Conservation (phyloP, 1,139 yeast genomes). For the Hansenula sp. region DNA sequence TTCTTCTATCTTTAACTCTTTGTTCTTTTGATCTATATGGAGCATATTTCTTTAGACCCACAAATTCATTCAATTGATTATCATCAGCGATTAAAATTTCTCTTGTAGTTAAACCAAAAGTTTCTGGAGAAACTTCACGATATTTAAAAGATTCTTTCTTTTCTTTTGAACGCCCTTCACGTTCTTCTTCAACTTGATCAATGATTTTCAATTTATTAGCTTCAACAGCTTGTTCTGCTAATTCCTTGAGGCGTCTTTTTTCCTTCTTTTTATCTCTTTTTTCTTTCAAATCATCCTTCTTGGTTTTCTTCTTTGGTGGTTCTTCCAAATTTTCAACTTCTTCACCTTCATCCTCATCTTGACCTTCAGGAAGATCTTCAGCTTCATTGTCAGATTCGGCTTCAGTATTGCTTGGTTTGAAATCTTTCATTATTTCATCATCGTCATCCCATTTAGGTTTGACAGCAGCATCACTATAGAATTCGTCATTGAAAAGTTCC, state of each 20-base stretch:
- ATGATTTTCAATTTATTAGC: slow-evolving; percentile 43
- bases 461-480: slow-evolving; percentile 51
- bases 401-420: slow-evolving; percentile 17
- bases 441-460: slow-evolving; percentile 56
- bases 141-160: slow-evolving; percentile 61
- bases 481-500: slow-evolving; percentile 80
- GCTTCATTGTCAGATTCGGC: slow-evolving; percentile 22
- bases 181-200: slow-evolving; percentile 59
- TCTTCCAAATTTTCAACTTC: slow-evolving; percentile 18
- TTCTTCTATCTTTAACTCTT: slow-evolving; percentile 74
- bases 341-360: slow-evolving; percentile 13
- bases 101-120: slow-evolving; percentile 79
- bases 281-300: slow-evolving; percentile 46
- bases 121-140: slow-evolving; percentile 93
- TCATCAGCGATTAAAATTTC: slow-evolving; percentile 93
- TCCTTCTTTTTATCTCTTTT: slow-evolving; percentile 61
- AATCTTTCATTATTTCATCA: slow-evolving; percentile 39
- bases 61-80: slow-evolving; percentile 71
- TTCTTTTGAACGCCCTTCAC: slow-evolving; percentile 46
- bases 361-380: slow-evolving; percentile 15
- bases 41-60: slow-evolving; percentile 89
- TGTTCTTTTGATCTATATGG: slow-evolving; percentile 81
- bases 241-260: slow-evolving; percentile 53
- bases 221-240: slow-evolving; percentile 71
- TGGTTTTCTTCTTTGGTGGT: slow-evolving; percentile 35